Evolutionary conservation across 257 asterid species (phyloP).

Genomic region (Solanum lignicaule): DNA sequence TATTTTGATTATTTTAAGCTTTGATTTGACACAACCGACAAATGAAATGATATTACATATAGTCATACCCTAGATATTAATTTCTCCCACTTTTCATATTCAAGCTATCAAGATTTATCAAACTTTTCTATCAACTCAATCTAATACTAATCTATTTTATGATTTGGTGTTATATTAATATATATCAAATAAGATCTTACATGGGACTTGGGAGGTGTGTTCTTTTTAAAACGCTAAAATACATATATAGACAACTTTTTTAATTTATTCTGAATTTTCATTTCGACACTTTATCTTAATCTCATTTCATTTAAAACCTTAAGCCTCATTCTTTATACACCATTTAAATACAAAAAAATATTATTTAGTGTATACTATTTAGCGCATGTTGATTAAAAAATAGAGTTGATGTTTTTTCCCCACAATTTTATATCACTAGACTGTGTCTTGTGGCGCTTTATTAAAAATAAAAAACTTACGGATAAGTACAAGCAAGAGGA

Average conservation of each 20-base stretch:
- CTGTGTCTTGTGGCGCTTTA: not conserved
- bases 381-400: not conserved
- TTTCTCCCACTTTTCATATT: not conserved
- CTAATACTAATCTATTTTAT: not conserved
- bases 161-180: not conserved
- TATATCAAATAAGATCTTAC: not conserved
- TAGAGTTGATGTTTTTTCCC: not conserved
- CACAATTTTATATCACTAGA: not conserved
- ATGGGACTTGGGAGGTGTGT: not conserved
- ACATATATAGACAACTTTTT: not conserved
- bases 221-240: not conserved
- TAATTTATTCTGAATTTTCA: fast-evolving
- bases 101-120: not conserved
- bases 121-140: not conserved
- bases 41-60: not conserved
- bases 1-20: not conserved
- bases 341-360: not conserved
- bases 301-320: not conserved
- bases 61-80: not conserved
- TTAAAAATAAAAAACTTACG: too few relatives aligned
- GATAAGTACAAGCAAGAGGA: too few relatives aligned
- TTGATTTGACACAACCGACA: not conserved
- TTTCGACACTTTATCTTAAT: not conserved
- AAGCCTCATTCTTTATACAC: not conserved
- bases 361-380: not conserved